A percentile compares a stretch with the other conserved stretches of the same genome.
Evolutionary conservation across 805 yeast genomes (phyloP).

Genomic region (Candida maesae): DNA sequence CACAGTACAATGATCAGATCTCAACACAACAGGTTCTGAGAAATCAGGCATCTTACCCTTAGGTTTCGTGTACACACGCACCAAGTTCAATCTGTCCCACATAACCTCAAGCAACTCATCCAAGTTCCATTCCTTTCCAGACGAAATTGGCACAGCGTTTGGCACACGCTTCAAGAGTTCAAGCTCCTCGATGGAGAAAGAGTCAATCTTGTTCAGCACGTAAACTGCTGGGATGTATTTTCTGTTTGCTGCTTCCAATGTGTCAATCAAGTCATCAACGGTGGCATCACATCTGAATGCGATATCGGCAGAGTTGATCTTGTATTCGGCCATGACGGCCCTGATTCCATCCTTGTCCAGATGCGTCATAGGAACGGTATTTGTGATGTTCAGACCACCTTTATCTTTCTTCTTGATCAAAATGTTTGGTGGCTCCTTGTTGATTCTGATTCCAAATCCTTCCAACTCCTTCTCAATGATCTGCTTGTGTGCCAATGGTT

Average conservation of each 20-base stretch:
- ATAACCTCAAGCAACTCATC: conserved; percentile 90
- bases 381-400: conserved; percentile 93
- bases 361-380: conserved; percentile 88
- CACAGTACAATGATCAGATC: conserved; percentile 77
- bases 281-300: conserved; percentile 97
- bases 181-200: conserved; percentile 89
- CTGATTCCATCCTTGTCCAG: conserved; percentile 89
- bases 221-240: conserved; percentile 94
- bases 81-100: conserved; percentile 92
- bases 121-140: conserved; percentile 95
- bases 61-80: conserved; percentile 96
- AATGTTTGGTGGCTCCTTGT: conserved; percentile 90
- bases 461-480: conserved; percentile 93
- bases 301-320: conserved; percentile 92
- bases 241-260: conserved; percentile 85
- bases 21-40: conserved; percentile 88
- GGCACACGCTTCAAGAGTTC: conserved; percentile 90
- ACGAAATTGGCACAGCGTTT: conserved; percentile 93
- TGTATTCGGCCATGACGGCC: conserved; percentile 95
- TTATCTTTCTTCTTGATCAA: conserved; percentile 87
- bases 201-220: conserved; percentile 92
- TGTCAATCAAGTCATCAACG: conserved; percentile 93
- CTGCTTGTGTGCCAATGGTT: conserved; percentile 91
- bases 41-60: conserved; percentile 94
- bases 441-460: conserved; percentile 95